Evolutionary conservation across 202 grass and related monocot genomes (phyloP), one percentile per base, ranked within the genome.

Genomic region (Schoenoplectus tabernaemontani): DNA sequence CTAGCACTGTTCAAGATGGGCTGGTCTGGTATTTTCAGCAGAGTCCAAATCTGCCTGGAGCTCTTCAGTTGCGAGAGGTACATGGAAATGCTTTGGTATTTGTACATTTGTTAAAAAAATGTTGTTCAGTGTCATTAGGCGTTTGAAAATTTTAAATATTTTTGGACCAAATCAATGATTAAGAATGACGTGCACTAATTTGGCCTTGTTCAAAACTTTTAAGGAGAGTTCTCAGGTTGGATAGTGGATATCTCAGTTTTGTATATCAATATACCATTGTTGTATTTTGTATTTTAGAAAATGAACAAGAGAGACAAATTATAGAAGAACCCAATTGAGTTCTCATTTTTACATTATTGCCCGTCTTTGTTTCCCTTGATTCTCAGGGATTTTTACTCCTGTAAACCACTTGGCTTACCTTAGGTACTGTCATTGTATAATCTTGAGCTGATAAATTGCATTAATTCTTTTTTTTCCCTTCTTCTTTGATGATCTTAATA

Each of bases 261-360:
- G 48, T 74, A 30, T 33, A 50, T 74, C 69, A 53, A 53, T n/a
- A n/a, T n/a, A 74, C 24, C 46, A 54, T 34, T 33, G 43, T 16
- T 72, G 43, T 72, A 50, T 16, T 72, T 72, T 72, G 46, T 53
- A 54, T 9, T 33, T 53, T 1, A 34, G 46, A 74, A 74, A 34
- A 24, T 34, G 26, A 51, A 74, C 46, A 32, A 74, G 69, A 74
- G 46, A n/a, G n/a, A n/a, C n/a, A 28, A 74, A 74, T 54, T 70
- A 74, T 12, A 74, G 41, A 81, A 67, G 34, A 67, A 63, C 70
- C 28, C 36, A 63, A 53, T 68, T 76, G 57, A 16, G 33, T 59
- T 37, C 22, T 50, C 78, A 26, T 46, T 65, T 89, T 60, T 15
- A 54, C 59, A 88, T 83, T 80, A 76, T 72, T 68, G 59, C 9